Conservation (phyloP, 257 asterid species). For the Nicotiana attenuata region DNA sequence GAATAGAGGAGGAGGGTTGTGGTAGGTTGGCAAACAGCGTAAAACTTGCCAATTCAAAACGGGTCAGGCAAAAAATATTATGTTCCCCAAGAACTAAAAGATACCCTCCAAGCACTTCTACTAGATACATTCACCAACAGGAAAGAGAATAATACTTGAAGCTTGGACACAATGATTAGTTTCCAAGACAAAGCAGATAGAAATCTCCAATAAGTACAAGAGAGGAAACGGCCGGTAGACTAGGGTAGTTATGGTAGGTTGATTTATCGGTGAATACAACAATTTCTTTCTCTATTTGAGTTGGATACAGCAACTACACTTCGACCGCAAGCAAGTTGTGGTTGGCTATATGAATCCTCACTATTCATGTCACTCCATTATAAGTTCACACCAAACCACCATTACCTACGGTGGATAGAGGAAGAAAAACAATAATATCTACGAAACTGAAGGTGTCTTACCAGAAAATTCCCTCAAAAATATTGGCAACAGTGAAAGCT, state of each 20-base stretch:
- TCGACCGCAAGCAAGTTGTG: neutral
- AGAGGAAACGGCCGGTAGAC: neutral
- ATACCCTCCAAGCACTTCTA: neutral
- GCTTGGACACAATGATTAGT: neutral
- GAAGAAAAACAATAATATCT: neutral
- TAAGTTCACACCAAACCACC: neutral
- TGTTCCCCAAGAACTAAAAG: neutral
- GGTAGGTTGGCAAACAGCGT: too few species aligned
- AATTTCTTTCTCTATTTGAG: neutral
- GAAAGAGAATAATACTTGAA: neutral
- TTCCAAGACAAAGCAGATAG: neutral
- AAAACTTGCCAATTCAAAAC: too few species aligned
- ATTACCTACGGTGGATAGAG: neutral
- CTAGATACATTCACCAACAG: neutral
- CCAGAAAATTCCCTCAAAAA: constrained; percentile 87
- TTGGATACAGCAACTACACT: neutral
- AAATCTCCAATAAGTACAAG: neutral
- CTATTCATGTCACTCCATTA: neutral
- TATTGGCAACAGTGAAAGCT: constrained; percentile 69
- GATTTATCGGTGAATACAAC: neutral
- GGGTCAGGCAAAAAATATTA: neutral
- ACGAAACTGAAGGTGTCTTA: constrained; percentile 18
- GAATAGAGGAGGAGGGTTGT: too few species aligned
- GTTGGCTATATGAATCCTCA: neutral
- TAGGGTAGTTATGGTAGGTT: constrained; percentile 1